Evolutionary conservation across 2,329 filamentous ascomycete species (phyloP).

Genomic region (Colletotrichum sp.): DNA sequence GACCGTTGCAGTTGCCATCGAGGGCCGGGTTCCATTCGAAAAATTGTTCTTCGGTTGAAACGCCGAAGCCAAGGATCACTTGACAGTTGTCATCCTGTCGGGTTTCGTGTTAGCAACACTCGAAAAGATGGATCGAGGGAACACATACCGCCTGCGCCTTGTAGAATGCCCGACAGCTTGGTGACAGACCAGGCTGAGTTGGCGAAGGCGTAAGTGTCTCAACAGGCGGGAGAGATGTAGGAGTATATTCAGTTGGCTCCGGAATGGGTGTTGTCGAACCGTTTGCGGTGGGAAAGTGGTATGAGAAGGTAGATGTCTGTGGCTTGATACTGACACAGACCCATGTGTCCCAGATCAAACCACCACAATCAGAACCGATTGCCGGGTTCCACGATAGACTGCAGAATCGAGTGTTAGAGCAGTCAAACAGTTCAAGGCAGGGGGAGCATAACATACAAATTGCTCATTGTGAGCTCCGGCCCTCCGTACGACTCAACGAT

Average conservation of each 20-base stretch:
- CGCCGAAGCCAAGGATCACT: slow-evolving; percentile 9
- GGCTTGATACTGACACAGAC: neutral
- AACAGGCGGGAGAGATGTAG: neutral
- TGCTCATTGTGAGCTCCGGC: neutral
- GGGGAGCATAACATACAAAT: neutral
- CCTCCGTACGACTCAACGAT: neutral
- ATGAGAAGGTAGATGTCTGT: neutral
- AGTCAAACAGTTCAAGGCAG: neutral
- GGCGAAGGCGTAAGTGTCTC: neutral
- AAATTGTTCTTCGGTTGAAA: slow-evolving; percentile 28
- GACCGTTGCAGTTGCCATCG: slow-evolving; percentile 26
- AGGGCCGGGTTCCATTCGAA: slow-evolving; percentile 31
- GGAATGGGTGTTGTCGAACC: neutral
- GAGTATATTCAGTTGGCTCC: neutral
- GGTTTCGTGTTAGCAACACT: neutral
- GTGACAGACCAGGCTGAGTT: neutral
- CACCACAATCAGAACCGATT: slow-evolving; percentile 15
- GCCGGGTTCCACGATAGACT: slow-evolving; percentile 21
- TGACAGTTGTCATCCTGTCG: slow-evolving; percentile 13
- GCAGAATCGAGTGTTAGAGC: neutral
- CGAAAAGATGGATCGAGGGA: neutral
- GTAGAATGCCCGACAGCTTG: slow-evolving; percentile 14
- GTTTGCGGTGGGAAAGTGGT: neutral
- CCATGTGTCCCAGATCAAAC: neutral
- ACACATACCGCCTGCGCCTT: neutral